Base-by-base conservation (phyloP, 2,329 filamentous ascomycete genomes). In the Talaromyces marneffei region DNA sequence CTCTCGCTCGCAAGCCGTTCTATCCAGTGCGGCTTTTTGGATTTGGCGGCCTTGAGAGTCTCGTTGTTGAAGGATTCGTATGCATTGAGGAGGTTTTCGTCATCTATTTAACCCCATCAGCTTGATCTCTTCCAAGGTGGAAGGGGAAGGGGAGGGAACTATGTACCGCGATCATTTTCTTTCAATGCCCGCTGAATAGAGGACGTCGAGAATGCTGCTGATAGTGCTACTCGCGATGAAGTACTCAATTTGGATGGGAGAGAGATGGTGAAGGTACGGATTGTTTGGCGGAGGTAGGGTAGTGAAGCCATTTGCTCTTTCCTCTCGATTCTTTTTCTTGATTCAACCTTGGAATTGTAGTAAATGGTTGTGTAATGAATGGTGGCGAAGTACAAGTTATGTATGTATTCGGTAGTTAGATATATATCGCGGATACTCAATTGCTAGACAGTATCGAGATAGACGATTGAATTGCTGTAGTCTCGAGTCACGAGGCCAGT, bases 1-100 rank as follows among this genome's bases (percentile, higher is more conserved):
- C 87, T 90, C 75, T 91, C 85, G 55, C 86, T 89, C 2, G 90
- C 90, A 55, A 95, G 80, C 72, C 88, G 86, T 23, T 87, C 81
- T 77, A 89, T 88, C 90, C 91, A 94, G 71, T 91, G 82, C 58
- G 82, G 87, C 72, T 85, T 82, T 63, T 89, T 90, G 40, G 82
- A 76, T 67, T 80, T 78, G 73, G 75, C 73, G 62, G 74, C 74
- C 63, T 75, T 73, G 62, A 83, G 61, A 60, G 79, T 77, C n/a
- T 87, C 85, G 63, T 90, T 83, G 79, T 92, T 92, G 65, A 81
- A 69, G 12, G 67, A 42, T 65, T 82, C 81, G 64, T 80, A 80
- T 67, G 78, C 69, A 3, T 75, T 66, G 55, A 72, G 69, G 37
- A 81, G 73, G 53, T 74, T 67, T 12, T 81, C 80, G 56, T 76